Conservation (phyloP, 768 basidiomycete species). For the Mycena kentingensis region DNA sequence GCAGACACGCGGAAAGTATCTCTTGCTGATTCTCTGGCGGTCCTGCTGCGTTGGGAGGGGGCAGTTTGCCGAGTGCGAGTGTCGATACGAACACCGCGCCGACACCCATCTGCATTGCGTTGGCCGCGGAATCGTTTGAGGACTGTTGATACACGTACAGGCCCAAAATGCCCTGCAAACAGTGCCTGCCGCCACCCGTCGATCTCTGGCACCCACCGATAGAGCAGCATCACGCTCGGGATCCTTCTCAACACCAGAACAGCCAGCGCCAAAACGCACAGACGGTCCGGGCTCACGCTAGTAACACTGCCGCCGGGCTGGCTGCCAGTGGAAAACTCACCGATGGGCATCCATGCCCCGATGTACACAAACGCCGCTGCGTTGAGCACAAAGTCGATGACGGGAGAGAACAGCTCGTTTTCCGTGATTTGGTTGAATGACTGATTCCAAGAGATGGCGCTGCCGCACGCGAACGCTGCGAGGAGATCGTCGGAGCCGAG, state of each 20-base stretch:
- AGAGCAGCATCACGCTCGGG: conserved; percentile 74
- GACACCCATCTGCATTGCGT: conserved; percentile 74
- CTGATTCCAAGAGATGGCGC: conserved; percentile 90
- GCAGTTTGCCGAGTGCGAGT: conserved; percentile 64
- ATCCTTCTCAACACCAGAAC: conserved; percentile 80
- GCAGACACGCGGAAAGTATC: conserved; percentile 66
- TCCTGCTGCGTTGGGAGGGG: conserved; percentile 49
- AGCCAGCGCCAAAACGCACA: conserved; percentile 64
- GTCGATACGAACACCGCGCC: conserved; percentile 87
- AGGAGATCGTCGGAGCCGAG: conserved; percentile 87
- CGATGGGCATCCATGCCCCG: conserved; percentile 90
- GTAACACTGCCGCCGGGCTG: conserved; percentile 57
- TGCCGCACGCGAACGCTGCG: conserved; percentile 85
- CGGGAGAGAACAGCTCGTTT: conserved; percentile 84
- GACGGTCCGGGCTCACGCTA: conserved; percentile 73
- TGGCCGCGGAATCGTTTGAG: neutral
- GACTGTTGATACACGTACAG: conserved; percentile 34
- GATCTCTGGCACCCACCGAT: conserved; percentile 88
- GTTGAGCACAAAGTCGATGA: conserved; percentile 86
- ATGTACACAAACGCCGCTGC: conserved; percentile 80
- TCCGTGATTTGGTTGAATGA: conserved; percentile 80
- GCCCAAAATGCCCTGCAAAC: conserved; percentile 89
- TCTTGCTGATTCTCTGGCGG: conserved; percentile 74
- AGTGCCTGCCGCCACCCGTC: conserved; percentile 80
- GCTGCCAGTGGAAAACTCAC: conserved; percentile 59